Evolutionary conservation across 192 early-diverging fungal species (phyloP).

Genomic region (Linnemannia elongata): DNA sequence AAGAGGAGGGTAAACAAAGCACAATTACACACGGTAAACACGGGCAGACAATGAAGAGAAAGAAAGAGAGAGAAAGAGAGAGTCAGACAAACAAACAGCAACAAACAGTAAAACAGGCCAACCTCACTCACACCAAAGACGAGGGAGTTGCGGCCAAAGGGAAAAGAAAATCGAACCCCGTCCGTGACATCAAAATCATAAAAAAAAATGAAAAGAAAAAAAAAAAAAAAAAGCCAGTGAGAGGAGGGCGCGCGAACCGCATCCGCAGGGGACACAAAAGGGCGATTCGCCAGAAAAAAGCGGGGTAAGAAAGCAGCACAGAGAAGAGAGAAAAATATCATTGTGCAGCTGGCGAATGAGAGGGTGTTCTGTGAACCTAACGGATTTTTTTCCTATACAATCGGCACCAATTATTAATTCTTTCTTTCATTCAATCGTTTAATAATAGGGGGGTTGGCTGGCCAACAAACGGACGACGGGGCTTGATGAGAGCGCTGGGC

Average conservation of each 20-base stretch:
- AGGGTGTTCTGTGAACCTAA: too few relatives aligned
- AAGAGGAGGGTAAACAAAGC: neutral
- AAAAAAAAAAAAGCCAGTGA: too few relatives aligned
- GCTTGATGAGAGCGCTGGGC: neutral
- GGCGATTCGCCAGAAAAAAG: constrained; percentile 8
- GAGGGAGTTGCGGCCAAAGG: neutral
- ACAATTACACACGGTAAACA: neutral
- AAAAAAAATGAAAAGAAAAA: neutral
- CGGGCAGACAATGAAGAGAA: neutral
- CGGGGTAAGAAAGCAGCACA: neutral
- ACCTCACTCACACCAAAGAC: neutral
- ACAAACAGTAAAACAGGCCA: neutral
- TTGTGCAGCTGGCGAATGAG: neutral
- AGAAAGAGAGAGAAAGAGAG: neutral
- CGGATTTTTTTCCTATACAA: neutral
- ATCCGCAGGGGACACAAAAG: neutral
- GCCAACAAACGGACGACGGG: too few relatives aligned
- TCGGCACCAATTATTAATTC: neutral
- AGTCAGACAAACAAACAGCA: neutral
- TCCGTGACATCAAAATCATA: neutral
- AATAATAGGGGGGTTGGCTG: neutral
- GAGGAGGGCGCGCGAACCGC: neutral
- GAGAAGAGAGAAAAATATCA: neutral
- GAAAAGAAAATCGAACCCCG: constrained; percentile 7
- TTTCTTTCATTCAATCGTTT: neutral